Evolutionary conservation across 2,329 filamentous ascomycete genomes (phyloP).

Genomic region (Periconia digitata): DNA sequence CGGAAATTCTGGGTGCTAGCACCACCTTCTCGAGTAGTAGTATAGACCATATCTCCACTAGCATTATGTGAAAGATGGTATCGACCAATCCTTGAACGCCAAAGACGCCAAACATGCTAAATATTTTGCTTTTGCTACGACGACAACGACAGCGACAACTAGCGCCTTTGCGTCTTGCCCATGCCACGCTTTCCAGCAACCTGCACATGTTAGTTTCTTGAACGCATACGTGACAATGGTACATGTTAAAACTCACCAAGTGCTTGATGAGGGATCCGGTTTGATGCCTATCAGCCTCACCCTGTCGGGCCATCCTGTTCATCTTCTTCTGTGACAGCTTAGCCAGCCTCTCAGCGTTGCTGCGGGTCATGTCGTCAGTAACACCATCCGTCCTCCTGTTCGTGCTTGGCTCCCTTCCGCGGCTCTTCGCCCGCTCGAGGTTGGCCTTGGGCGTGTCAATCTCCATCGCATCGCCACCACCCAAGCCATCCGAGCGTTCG

Average conservation of each 20-base stretch:
- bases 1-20: neutral
- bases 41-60: neutral
- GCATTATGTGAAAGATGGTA: conserved; percentile 5
- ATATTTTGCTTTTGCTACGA: neutral
- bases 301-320: conserved; percentile 96
- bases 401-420: conserved; percentile 63
- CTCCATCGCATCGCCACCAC: conserved; percentile 75
- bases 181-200: conserved; percentile 90
- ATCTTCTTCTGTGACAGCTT: conserved; percentile 97
- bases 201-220: conserved; percentile 47
- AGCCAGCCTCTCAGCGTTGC: conserved; percentile 80
- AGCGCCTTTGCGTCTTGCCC: conserved; percentile 74
- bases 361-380: conserved; percentile 63
- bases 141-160: conserved; percentile 11
- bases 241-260: conserved; percentile 66
- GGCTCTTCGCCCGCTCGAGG: conserved; percentile 68
- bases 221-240: neutral
- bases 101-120: conserved; percentile 1
- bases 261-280: conserved; percentile 83
- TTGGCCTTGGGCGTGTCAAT: conserved; percentile 47
- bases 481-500: conserved; percentile 54
- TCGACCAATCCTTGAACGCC: conserved; percentile 4
- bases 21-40: neutral
- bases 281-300: conserved; percentile 92
- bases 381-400: conserved; percentile 81